Evolutionary conservation across 441 rosid species (phyloP).

Genomic region (Arabidopsis hybrid): DNA sequence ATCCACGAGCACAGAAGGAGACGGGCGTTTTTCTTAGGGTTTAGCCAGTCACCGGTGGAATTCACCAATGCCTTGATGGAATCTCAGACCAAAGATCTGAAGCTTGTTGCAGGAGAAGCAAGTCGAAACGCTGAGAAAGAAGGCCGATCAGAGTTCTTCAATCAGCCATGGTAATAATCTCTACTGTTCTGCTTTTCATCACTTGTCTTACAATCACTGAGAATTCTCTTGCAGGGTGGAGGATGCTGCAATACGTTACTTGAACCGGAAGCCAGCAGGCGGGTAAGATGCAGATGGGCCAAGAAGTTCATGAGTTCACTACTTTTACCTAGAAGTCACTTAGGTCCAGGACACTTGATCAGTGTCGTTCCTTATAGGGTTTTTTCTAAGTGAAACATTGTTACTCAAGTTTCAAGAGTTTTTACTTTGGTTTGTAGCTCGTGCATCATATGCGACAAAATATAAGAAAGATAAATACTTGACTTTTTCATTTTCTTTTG

Average conservation of each 20-base stretch:
- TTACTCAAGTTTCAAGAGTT: no score
- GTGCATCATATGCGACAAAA: no score
- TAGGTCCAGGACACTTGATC: no score
- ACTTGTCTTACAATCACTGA: no score
- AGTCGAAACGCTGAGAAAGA: neutral
- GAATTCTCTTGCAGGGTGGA: neutral
- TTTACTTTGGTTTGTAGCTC: no score
- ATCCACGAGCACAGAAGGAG: neutral
- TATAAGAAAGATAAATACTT: neutral
- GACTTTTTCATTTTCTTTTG: neutral
- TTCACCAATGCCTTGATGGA: neutral
- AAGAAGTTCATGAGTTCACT: neutral
- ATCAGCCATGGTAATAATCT: neutral
- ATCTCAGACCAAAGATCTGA: conserved; percentile 5
- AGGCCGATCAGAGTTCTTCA: neutral
- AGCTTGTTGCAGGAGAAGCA: neutral
- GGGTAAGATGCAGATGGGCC: neutral
- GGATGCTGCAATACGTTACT: neutral
- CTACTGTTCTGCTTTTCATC: no score
- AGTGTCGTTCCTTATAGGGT: no score
- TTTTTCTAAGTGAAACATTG: no score
- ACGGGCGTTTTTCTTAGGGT: neutral
- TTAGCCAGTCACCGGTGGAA: neutral
- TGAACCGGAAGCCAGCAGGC: neutral
- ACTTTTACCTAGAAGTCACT: neutral